A percentile compares a stretch with the other conserved stretches of the same genome.
phyloP scores from a whole-genome alignment of 352 stramenopile species.

The Nothophytophthora sp. region DNA sequence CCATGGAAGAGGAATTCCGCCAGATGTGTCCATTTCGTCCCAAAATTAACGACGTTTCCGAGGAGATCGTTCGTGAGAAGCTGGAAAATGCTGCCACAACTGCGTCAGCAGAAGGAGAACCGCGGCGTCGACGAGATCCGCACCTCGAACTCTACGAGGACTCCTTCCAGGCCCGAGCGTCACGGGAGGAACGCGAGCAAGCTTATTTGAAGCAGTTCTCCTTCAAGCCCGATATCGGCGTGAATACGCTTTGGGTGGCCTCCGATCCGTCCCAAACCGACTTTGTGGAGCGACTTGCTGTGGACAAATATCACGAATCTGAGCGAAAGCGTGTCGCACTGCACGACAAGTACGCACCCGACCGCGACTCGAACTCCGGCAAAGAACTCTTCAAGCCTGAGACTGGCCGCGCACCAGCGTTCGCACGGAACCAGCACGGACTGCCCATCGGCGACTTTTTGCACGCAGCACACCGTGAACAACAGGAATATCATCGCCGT shows the following conservation, averaged over 20 bases:
- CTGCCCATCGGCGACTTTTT: constrained; percentile 81
- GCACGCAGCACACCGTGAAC: constrained; percentile 60
- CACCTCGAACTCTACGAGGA: constrained; percentile 77
- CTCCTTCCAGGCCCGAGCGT: constrained; percentile 44
- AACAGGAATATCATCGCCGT: constrained; percentile 56
- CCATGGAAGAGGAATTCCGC: constrained; percentile 66
- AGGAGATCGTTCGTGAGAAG: constrained; percentile 77
- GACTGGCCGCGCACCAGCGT: constrained; percentile 57
- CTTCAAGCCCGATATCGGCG: constrained; percentile 81
- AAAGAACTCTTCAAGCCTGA: constrained; percentile 73
- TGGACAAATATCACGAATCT: constrained; percentile 67
- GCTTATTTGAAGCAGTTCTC: constrained; percentile 66
- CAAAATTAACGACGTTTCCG: constrained; percentile 70
- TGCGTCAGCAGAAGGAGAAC: constrained; percentile 15
- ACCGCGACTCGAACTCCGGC: constrained; percentile 60
- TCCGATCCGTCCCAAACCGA: constrained; percentile 37
- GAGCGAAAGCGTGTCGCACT: constrained; percentile 58
- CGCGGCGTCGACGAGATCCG: constrained; percentile 40
- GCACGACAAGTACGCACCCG: constrained; percentile 62
- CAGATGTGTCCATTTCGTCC: constrained; percentile 70
- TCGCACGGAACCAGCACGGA: constrained; percentile 68
- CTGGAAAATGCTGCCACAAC: constrained; percentile 41
- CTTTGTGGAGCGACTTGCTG: constrained; percentile 69
- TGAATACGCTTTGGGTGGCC: constrained; percentile 65
- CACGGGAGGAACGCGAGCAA: constrained; percentile 46